Base-by-base conservation (phyloP, 176 grass and related monocot species). In the Chrysopogon serrulatus region DNA sequence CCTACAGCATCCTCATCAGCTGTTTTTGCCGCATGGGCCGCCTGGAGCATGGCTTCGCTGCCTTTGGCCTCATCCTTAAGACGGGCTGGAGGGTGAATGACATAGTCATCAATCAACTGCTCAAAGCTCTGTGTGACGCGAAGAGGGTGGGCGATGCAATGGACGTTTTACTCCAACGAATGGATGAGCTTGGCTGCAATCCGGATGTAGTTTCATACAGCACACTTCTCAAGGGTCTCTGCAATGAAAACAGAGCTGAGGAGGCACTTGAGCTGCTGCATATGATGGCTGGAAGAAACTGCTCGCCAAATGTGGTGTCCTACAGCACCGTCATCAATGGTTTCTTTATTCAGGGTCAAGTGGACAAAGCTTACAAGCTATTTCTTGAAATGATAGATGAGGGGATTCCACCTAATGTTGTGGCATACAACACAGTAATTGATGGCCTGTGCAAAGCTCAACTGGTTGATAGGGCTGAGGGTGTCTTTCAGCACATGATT, bases 141-240 rank as follows among this genome's bases (percentile, higher is more conserved):
- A 76, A 88, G 34, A 91, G 39, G 81, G 33, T 41, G 23, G 0
- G 11, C 5, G 59, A 73, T 2, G 80, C 80, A 0, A 82, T 70
- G 47, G 32, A 21, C 3, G 68, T 84, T 45, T 27, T 76, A 12
- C 5, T 72, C 17, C 47, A 64, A 10, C 68, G 67, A 76, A 88
- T 88, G 90, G 39, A 85, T 27, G 28, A 74, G 36, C 11, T 81
- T 15, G 47, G 81, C 30, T 87, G 78, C 77, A 13, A 0, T 1
- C 89, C 81, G 0, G 0, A 71, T 71, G 27, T 85, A 0, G 1
- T 84, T 9, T 56, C 32, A 2, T 71, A 42, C 7, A 18, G 0
- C 3, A 47, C 1, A 79, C 63, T 80, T n/a, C 69, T 86, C 7
- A 90, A 90, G 13, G 79, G 88, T 18, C 35, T 90, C 8, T 79